phyloP scores from a whole-genome alignment of 805 yeast genomes.

The Starmerella roubikii region DNA sequence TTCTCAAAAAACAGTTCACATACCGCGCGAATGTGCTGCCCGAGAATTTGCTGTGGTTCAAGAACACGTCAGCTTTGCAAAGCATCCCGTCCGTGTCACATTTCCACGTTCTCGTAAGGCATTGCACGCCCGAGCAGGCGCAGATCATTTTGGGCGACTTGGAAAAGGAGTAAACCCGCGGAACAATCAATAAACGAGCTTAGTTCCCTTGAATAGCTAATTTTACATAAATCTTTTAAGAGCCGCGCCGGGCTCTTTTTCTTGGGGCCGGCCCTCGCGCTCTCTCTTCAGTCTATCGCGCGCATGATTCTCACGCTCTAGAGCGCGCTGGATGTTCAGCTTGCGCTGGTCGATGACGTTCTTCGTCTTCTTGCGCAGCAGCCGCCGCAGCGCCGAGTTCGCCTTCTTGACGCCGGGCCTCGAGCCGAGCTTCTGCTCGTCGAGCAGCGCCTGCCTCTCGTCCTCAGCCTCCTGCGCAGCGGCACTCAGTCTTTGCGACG shows the following conservation, averaged over 20 bases:
- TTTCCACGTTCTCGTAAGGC: slow-evolving; percentile 37
- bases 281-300: slow-evolving; percentile 14
- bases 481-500: slow-evolving; percentile 48
- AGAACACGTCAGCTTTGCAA: slow-evolving; percentile 43
- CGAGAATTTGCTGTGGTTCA: slow-evolving; percentile 39
- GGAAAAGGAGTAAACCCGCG: no score
- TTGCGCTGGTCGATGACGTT: slow-evolving; percentile 81
- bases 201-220: no score
- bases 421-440: slow-evolving; percentile 41
- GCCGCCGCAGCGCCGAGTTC: slow-evolving; percentile 70
- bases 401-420: slow-evolving; percentile 62
- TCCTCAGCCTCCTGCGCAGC: slow-evolving; percentile 28
- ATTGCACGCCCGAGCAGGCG: slow-evolving; percentile 3
- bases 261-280: slow-evolving; percentile 15
- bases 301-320: slow-evolving; percentile 50
- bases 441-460: slow-evolving; percentile 33
- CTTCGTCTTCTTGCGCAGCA: slow-evolving; percentile 67
- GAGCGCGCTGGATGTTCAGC: slow-evolving; percentile 57
- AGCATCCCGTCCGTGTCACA: slow-evolving; percentile 44
- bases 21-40: slow-evolving; percentile 27
- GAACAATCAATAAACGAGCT: no score
- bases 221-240: slow-evolving; percentile 17
- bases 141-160: neutral
- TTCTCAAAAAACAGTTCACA: slow-evolving; percentile 32
- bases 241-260: slow-evolving; percentile 20